phyloP scores from a whole-genome alignment of 345 rosid genomes.

The Gossypium sturtianum region DNA sequence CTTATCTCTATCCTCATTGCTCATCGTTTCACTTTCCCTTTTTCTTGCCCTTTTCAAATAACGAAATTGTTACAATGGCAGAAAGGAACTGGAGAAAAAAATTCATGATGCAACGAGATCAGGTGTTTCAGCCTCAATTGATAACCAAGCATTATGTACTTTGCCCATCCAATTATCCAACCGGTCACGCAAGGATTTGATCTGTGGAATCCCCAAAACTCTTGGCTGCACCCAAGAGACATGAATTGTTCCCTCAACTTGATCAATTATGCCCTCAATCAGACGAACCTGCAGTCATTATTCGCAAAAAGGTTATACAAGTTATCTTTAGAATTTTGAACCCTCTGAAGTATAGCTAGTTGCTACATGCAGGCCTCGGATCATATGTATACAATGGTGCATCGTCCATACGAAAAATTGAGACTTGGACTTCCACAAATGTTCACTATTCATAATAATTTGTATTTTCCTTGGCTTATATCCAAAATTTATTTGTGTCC shows the following conservation, averaged over 20 bases:
- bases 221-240: constrained; percentile 99
- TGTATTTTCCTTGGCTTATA: not conserved
- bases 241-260: constrained; percentile 86
- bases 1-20: not conserved
- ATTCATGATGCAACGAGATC: constrained; percentile 81
- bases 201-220: constrained; percentile 90
- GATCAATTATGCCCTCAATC: constrained; percentile 92
- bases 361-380: not conserved
- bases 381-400: not conserved
- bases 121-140: constrained; percentile 97
- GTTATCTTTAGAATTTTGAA: not conserved
- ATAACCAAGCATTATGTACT: constrained; percentile 73
- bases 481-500: not conserved
- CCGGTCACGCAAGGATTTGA: constrained; percentile 80
- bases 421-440: not conserved
- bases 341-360: not conserved
- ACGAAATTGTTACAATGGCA: constrained; percentile 19
- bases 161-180: constrained; percentile 78
- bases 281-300: constrained; percentile 71
- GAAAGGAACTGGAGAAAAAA: constrained; percentile 8
- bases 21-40: not conserved
- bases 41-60: not conserved
- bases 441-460: not conserved
- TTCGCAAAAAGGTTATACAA: not conserved
- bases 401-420: not conserved